These are phyloP conservation scores for Alternaria conjuncta DNA, from an alignment of 2,329 filamentous ascomycete species.

Conservation along the genomic window DNA sequence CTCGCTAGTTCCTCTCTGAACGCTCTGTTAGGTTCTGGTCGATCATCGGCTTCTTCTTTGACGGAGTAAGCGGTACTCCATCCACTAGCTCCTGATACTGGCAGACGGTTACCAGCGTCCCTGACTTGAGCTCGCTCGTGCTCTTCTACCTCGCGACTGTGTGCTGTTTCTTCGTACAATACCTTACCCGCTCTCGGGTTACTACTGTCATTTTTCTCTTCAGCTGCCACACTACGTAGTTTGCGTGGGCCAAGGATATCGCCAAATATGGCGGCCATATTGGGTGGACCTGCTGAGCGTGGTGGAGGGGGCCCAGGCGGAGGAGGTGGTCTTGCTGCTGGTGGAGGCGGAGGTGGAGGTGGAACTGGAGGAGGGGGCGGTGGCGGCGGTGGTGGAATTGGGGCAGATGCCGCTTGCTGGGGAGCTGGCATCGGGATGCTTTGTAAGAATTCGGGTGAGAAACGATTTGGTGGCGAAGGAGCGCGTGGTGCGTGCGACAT, in stretches of 20 bases:
- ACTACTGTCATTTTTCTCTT: not conserved
- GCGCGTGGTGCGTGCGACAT: not conserved
- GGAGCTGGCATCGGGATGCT: not conserved
- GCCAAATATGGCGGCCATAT: not conserved
- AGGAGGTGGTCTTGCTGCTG: not conserved
- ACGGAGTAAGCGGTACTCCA: not conserved
- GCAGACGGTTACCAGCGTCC: not conserved
- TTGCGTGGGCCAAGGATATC: slow-evolving; percentile 1
- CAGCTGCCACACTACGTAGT: slow-evolving; percentile 3
- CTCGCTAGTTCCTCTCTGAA: not conserved
- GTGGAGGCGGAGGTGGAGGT: not conserved
- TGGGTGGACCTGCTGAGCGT: not conserved
- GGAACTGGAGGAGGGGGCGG: not conserved
- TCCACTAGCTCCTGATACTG: not conserved
- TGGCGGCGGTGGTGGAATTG: not conserved
- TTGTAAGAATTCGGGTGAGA: not conserved
- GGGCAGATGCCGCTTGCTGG: not conserved
- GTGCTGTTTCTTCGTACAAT: slow-evolving; percentile 12
- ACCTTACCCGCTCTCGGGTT: not conserved
- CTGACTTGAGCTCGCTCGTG: slow-evolving; percentile 16
- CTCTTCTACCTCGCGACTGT: slow-evolving; percentile 17
- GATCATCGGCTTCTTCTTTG: not conserved
- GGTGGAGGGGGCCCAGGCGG: not conserved
- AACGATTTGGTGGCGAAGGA: not conserved
- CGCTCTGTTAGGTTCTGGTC: not conserved